Conservation (phyloP, 2,329 filamentous ascomycete species). For the Stromatinia cepivora region DNA sequence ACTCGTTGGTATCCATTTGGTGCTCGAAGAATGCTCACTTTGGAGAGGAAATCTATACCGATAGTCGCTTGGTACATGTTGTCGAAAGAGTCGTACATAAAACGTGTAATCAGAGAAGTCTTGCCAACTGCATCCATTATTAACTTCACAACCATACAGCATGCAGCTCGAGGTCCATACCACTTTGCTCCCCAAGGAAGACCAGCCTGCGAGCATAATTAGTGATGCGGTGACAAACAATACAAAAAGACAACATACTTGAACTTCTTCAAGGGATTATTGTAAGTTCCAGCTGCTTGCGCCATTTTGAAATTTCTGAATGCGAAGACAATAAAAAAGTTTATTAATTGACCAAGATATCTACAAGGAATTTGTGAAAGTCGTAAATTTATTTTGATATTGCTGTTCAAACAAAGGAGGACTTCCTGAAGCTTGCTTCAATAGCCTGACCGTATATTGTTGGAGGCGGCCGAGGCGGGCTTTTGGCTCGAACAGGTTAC, state of each 20-base stretch:
- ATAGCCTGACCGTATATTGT: slow-evolving; percentile 18
- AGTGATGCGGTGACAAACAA: slow-evolving; percentile 25
- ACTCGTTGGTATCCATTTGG: slow-evolving; percentile 13
- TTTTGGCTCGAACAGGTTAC: slow-evolving; percentile 9
- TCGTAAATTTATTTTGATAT: slow-evolving; percentile 18
- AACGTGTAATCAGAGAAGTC: slow-evolving; percentile 96
- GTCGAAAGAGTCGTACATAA: slow-evolving; percentile 99
- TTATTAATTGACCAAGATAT: slow-evolving; percentile 25
- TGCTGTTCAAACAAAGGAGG: slow-evolving; percentile 20
- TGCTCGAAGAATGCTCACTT: slow-evolving; percentile 57
- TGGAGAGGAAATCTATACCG: slow-evolving; percentile 98
- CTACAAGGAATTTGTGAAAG: slow-evolving; percentile 24
- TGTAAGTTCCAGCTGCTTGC: slow-evolving; percentile 83
- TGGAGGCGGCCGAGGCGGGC: slow-evolving; percentile 17
- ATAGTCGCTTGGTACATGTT: slow-evolving; percentile 99
- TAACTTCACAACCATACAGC: slow-evolving; percentile 23
- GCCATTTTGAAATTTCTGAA: slow-evolving; percentile 63
- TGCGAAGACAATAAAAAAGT: neutral
- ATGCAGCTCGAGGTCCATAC: slow-evolving; percentile 55
- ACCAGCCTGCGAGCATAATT: slow-evolving; percentile 66
- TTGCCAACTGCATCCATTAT: slow-evolving; percentile 74
- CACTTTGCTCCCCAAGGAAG: slow-evolving; percentile 97
- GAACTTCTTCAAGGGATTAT: slow-evolving; percentile 99
- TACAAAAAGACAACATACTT: slow-evolving; percentile 62
- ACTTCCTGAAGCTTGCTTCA: slow-evolving; percentile 14